A percentile compares a stretch with the other conserved stretches of the same genome.
Conservation (phyloP, 768 basidiomycete species). For the Pleurotus giganteus region DNA sequence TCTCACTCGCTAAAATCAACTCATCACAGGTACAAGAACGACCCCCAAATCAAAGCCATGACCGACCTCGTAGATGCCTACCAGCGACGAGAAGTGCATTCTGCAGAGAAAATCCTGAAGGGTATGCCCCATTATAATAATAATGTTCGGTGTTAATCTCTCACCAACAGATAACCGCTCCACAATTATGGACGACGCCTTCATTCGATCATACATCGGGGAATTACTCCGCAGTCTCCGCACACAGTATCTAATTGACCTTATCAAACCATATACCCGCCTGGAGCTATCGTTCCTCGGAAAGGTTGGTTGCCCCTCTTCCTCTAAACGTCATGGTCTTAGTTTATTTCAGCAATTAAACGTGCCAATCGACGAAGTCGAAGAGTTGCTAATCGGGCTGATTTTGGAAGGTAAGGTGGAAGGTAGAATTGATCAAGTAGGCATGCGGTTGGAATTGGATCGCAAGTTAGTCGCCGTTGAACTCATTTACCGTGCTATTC, state of each 20-base stretch:
- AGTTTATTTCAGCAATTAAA: conserved; percentile 76
- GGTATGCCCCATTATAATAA: conserved; percentile 41
- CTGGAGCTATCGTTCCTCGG: conserved; percentile 92
- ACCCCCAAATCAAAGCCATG: conserved; percentile 97
- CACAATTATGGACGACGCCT: conserved; percentile 95
- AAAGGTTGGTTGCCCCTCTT: conserved; percentile 49
- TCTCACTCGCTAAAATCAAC: neutral
- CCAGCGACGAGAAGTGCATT: conserved; percentile 92
- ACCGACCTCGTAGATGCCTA: conserved; percentile 96
- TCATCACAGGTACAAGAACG: conserved; percentile 77
- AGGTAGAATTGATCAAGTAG: conserved; percentile 95
- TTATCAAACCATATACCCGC: conserved; percentile 96
- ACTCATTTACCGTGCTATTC: neutral
- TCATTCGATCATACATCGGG: conserved; percentile 95
- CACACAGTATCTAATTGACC: conserved; percentile 95
- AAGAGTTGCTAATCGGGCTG: conserved; percentile 88
- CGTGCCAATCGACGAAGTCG: conserved; percentile 88
- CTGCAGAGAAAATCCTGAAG: conserved; percentile 93
- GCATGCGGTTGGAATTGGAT: conserved; percentile 89
- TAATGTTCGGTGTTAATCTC: neutral
- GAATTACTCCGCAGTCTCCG: conserved; percentile 92
- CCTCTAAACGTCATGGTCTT: neutral
- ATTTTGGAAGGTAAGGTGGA: conserved; percentile 98
- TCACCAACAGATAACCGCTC: conserved; percentile 74
- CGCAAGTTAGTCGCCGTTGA: conserved; percentile 55